Base-by-base conservation (phyloP, 73 alveolate species). In the Paramecium octaurelia region DNA sequence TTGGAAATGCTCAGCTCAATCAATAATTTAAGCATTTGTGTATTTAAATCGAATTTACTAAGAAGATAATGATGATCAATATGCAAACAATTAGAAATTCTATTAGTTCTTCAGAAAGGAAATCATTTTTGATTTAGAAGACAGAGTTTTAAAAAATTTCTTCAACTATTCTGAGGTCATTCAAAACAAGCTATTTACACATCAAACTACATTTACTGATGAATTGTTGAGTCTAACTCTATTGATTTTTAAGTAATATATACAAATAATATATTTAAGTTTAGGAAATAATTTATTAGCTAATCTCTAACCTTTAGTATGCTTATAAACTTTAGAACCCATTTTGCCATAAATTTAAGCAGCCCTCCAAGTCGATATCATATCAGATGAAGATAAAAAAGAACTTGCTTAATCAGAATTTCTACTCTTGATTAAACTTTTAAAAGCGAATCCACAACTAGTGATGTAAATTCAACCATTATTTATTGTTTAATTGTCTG, bases 1-100 rank as follows among this genome's bases (percentile, higher is more conserved):
- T 31, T 80, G 91, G 91, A 42, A 46, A 80, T 44, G 75, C 50
- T 44, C 76, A 21, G 91, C 91, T 80, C 16, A 80, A 48, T 42
- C 91, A 0, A 80, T 80, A 3, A 80, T 80, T 2, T 80, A 80
- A 80, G 73, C n/a, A 2, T 80, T 80, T n/a, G 46, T 44, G 11
- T 80, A 42, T 24, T 80, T 80, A 10, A 48, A 48, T 44, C 20
- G 73, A 80, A 42, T 80, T 20, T 80, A 80, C 46, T 76, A 80
- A 43, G 46, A 42, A 31, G 91, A 80, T 20, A 42, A 40, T 44
- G 35, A 42, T 43, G 75, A 35, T 18, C 14, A 29, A 29, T 34
- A 35, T 12, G 87, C n/a, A 0, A 34, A 68, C 8, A 54, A 54
- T 68, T 7, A 68, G 48, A 29, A 14, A 35, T 35, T 68, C 23